Percentiles rank a stretch among this genome's conserved stretches.
Conservation (phyloP, 2,329 filamentous ascomycete genomes). For the Aspergillus vadensis region DNA sequence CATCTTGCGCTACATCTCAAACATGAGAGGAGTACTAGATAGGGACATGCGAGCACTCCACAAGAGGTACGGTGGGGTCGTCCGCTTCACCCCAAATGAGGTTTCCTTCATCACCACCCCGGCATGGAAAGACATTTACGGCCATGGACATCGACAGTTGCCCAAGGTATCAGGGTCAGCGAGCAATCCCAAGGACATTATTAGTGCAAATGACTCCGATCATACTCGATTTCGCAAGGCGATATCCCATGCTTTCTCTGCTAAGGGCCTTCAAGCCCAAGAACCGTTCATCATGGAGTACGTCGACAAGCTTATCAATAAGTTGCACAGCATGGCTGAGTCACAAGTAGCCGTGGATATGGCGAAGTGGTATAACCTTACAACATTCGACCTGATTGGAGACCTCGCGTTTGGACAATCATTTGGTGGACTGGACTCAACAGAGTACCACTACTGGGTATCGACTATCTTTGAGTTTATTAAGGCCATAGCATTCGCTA, state of each 20-base stretch:
- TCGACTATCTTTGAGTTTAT: slow-evolving; percentile 21
- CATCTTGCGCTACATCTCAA: slow-evolving; percentile 14
- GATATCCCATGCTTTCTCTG: slow-evolving; percentile 44
- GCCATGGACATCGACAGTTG: slow-evolving; percentile 16
- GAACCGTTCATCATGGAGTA: slow-evolving; percentile 36
- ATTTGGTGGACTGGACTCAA: slow-evolving; percentile 26
- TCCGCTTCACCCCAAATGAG: slow-evolving; percentile 37
- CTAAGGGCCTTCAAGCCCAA: slow-evolving; percentile 41
- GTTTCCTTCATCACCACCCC: slow-evolving; percentile 31
- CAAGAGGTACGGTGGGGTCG: slow-evolving; percentile 18
- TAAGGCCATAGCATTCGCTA: not conserved
- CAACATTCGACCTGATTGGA: slow-evolving; percentile 31
- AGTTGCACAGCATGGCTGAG: slow-evolving; percentile 18
- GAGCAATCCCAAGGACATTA: slow-evolving; percentile 12
- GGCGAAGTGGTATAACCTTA: slow-evolving; percentile 28
- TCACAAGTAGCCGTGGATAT: slow-evolving; percentile 21
- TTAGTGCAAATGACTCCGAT: slow-evolving; percentile 19
- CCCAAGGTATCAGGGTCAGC: slow-evolving; percentile 13
- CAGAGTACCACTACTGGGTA: slow-evolving; percentile 26
- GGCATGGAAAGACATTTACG: slow-evolving; percentile 34
- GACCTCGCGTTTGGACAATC: slow-evolving; percentile 30
- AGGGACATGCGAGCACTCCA: slow-evolving; percentile 13
- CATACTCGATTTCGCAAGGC: slow-evolving; percentile 30
- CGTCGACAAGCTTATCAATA: slow-evolving; percentile 31
- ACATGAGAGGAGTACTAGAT: slow-evolving; percentile 13